Evolutionary conservation across 345 rosid genomes (phyloP).

Genomic region (Eucalyptus tenuipes): DNA sequence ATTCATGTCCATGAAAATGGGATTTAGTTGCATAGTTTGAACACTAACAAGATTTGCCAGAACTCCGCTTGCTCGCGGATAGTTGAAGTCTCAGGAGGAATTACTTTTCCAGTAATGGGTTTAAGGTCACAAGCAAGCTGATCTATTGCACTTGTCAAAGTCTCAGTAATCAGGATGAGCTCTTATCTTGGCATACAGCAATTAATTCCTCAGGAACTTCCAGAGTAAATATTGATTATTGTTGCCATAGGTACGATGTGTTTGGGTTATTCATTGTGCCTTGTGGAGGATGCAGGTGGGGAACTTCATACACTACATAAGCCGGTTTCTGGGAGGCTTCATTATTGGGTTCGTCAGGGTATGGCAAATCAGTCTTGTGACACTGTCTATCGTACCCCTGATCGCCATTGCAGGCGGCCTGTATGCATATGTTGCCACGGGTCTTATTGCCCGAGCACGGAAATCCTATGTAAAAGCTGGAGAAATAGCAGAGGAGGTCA

Average conservation of each 20-base stretch:
- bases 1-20: background rate
- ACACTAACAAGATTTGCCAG: background rate
- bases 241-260: background rate
- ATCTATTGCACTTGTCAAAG: background rate
- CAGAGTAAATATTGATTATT: background rate
- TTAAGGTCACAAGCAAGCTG: background rate
- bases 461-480: conserved; percentile 92
- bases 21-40: background rate
- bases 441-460: conserved; percentile 68
- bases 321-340: conserved; percentile 83
- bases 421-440: conserved; percentile 74
- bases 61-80: background rate
- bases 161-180: background rate
- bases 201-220: background rate
- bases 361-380: conserved; percentile 95
- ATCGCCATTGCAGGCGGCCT: conserved; percentile 91
- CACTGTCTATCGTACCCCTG: conserved; percentile 84
- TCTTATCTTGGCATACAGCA: background rate
- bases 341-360: conserved; percentile 75
- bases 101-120: background rate
- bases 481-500: conserved; percentile 94
- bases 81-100: background rate
- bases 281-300: conserved; percentile 47
- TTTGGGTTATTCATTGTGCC: background rate
- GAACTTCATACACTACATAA: conserved; percentile 85